Evolutionary conservation across 257 asterid species (phyloP).

Genomic region (Rhazya stricta): DNA sequence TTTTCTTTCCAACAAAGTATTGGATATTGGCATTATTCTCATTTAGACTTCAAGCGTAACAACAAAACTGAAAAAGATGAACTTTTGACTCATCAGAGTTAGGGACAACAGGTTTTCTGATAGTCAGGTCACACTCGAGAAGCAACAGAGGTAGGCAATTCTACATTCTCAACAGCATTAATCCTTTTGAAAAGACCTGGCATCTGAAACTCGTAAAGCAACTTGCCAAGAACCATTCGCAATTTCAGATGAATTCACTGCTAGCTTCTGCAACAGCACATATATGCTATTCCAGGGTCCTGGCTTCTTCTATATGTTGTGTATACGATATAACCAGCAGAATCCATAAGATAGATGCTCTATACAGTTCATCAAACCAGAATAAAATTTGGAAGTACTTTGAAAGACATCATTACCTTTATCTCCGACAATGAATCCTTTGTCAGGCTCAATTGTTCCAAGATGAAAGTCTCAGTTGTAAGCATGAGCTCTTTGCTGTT

Average conservation of each 20-base stretch:
- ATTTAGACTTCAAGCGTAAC: neutral
- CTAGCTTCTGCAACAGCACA: neutral
- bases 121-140: neutral
- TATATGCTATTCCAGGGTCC: neutral
- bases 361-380: neutral
- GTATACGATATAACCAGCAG: neutral
- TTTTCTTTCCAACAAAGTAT: neutral
- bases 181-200: neutral
- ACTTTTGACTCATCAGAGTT: neutral
- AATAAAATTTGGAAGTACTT: neutral
- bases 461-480: constrained; percentile 58
- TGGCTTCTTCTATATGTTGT: neutral
- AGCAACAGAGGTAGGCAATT: neutral
- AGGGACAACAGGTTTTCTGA: neutral
- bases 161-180: neutral
- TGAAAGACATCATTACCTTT: constrained; percentile 42
- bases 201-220: neutral
- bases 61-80: neutral
- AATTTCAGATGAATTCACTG: neutral
- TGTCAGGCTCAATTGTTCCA: constrained; percentile 60
- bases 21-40: neutral
- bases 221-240: neutral
- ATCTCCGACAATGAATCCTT: constrained; percentile 62
- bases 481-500: constrained; percentile 43
- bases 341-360: neutral